phyloP scores from a whole-genome alignment of 805 yeast species.

The Kodamaea nitidulidarum region DNA sequence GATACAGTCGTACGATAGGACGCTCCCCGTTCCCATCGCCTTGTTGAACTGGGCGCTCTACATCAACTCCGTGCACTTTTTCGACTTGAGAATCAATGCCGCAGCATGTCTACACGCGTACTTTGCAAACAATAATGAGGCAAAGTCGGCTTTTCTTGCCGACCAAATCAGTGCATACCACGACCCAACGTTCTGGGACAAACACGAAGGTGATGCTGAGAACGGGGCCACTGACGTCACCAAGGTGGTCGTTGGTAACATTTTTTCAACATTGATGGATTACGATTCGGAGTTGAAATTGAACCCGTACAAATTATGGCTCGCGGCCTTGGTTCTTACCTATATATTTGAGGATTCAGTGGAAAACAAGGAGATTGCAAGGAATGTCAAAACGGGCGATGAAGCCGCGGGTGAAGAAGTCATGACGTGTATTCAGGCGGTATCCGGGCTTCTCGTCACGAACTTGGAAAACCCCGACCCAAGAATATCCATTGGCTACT shows the following conservation, averaged over 20 bases:
- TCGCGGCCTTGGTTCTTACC: conserved; percentile 64
- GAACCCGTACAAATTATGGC: conserved; percentile 88
- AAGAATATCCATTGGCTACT: conserved; percentile 71
- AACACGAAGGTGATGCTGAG: conserved; percentile 1
- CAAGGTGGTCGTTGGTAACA: conserved; percentile 42
- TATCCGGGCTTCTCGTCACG: conserved; percentile 69
- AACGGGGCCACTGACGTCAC: conserved; percentile 8
- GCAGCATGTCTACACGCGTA: conserved; percentile 62
- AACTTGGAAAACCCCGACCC: conserved; percentile 61
- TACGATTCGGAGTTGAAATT: conserved; percentile 60
- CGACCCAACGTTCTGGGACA: conserved; percentile 23
- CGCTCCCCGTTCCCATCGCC: conserved; percentile 68
- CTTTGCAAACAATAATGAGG: conserved; percentile 57
- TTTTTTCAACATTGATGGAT: conserved; percentile 68
- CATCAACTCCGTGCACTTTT: conserved; percentile 77
- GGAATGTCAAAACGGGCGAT: conserved; percentile 53
- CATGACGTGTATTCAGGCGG: conserved; percentile 65
- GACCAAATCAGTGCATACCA: conserved; percentile 54
- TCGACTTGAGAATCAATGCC: conserved; percentile 77
- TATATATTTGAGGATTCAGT: conserved; percentile 55
- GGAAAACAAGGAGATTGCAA: conserved; percentile 46
- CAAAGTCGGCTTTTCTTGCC: conserved; percentile 57
- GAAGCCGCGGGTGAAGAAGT: conserved; percentile 65
- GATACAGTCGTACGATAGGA: conserved; percentile 27
- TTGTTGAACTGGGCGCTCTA: conserved; percentile 78